Base-by-base conservation (phyloP, 2,329 filamentous ascomycete genomes). In the Fusarium irregulare region DNA sequence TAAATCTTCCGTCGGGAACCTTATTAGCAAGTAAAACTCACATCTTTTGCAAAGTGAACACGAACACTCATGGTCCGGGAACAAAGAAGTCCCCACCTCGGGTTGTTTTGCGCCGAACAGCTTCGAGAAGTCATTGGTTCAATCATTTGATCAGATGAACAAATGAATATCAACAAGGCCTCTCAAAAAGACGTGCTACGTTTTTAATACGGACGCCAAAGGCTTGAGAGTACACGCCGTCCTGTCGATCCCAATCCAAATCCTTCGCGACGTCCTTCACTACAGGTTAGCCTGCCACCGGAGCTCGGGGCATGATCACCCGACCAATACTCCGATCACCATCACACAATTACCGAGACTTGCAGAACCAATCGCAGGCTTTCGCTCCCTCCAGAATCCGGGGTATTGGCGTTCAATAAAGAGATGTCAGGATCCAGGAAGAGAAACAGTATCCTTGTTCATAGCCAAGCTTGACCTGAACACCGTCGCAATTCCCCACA, bases 231-330 rank as follows among this genome's bases (percentile, higher is more conserved):
- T 32, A 16, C 7, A 7, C 30, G 13, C 30, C 30, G 30, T 8
- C 7, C 6, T n/a, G 34, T 11, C 34, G 16, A 37, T 37, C 34
- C 5, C 10, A n/a, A 37, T n/a, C 2, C 9, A 37, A n/a, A 10
- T 37, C 34, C 18, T 18, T 18, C 32, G 16, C 32, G 16, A 37
- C 18, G 16, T 6, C 16, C 8, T 34, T n/a, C 34, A 16, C 34
- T 37, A 11, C 16, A 37, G 18, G 34, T 37, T 54, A 30, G 25
- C 14, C 40, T 34, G 50, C 13, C 30, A 64, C 58, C 61, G 61
- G 61, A 11, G 2, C 5, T 64, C 61, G 61, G 61, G 6, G 2
- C 2, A 64, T 64, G 10, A 4, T 12, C 9, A 10, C 23, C 59
- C 61, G 59, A 16, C 5, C 16, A 12, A 64, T 50, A 6, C 4